Evolutionary conservation across 441 rosid species (phyloP), one percentile per base, ranked within the genome.

Genomic region (Eutrema salsugineum): DNA sequence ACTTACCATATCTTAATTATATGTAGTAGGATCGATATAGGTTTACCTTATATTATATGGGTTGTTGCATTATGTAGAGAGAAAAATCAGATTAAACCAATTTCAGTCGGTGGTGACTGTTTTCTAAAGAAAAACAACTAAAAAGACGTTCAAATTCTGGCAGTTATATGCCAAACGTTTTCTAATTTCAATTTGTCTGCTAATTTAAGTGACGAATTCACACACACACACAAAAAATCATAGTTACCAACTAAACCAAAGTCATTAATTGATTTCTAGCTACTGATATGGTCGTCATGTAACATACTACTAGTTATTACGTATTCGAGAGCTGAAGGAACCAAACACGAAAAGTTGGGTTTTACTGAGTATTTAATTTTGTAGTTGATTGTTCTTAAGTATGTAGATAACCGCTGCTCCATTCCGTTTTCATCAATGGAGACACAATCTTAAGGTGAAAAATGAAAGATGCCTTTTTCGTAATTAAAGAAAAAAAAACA

Each of bases 371-470:
- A 28, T 40, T 17, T 19, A 28, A 42, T 8, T 10, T 2, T 53
- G 51, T 54, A 54, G 30, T 42, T 1, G 55, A 54, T 28, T 9
- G 56, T 28, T 32, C 1, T 20, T n/a, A 6, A 42, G 20, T 11
- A 35, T 12, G 20, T 11, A 35, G 8, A 48, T 43, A 46, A 63
- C 39, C 16, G 68, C 11, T 40, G 63, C 22, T 70, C 35, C 36
- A 70, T 72, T 71, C 77, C 58, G 77, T 64, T 72, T 53, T 55
- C 17, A 53, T 20, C 1, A 42, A 50, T 22, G 47, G 33, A 64
- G 76, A 44, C 53, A 65, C 27, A 47, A 38, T 54, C 63, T 47
- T 19, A 64, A 66, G 59, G 71, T 47, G 35, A 66, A 72, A 72
- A 73, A 70, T 57, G 38, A 48, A 48, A 57, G 33, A 15, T 57